phyloP scores from a whole-genome alignment of 2,329 filamentous ascomycete genomes.

The Aspergillus sergii region DNA sequence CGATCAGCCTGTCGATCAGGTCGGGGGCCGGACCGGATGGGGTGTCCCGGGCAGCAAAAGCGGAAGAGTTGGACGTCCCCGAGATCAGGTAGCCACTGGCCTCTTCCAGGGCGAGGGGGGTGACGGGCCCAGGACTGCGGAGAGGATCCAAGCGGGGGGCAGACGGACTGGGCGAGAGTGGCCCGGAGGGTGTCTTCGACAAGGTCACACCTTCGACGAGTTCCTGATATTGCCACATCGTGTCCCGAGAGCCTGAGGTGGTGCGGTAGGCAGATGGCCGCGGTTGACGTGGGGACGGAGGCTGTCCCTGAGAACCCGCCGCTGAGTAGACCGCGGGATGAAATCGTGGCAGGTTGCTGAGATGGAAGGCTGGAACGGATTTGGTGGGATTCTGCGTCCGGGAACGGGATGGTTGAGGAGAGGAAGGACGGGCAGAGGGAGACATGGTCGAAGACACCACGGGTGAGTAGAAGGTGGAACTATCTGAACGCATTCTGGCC shows the following conservation, averaged over 20 bases:
- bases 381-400: conserved; percentile 38
- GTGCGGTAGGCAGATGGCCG: conserved; percentile 36
- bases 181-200: conserved; percentile 31
- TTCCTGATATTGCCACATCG: conserved; percentile 47
- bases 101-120: conserved; percentile 46
- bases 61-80: conserved; percentile 28
- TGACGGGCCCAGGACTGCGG: conserved; percentile 50
- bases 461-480: conserved; percentile 35
- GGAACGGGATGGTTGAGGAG: conserved; percentile 38
- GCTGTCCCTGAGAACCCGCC: conserved; percentile 30
- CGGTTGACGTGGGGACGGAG: conserved; percentile 36
- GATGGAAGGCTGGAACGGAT: conserved; percentile 39
- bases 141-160: conserved; percentile 49
- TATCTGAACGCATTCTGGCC: conserved; percentile 37
- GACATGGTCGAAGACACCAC: conserved; percentile 37
- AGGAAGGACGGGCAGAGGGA: conserved; percentile 32
- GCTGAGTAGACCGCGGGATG: conserved; percentile 49
- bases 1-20: conserved; percentile 36
- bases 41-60: conserved; percentile 23
- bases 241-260: conserved; percentile 39
- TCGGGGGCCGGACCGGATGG: conserved; percentile 32
- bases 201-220: conserved; percentile 40
- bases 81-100: conserved; percentile 45
- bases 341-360: conserved; percentile 48
- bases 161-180: conserved; percentile 37